Percentiles rank a stretch among this genome's conserved stretches.
Evolutionary conservation across 208 protist genomes (phyloP).

Genomic region (Endotrypanum monterogeii): DNA sequence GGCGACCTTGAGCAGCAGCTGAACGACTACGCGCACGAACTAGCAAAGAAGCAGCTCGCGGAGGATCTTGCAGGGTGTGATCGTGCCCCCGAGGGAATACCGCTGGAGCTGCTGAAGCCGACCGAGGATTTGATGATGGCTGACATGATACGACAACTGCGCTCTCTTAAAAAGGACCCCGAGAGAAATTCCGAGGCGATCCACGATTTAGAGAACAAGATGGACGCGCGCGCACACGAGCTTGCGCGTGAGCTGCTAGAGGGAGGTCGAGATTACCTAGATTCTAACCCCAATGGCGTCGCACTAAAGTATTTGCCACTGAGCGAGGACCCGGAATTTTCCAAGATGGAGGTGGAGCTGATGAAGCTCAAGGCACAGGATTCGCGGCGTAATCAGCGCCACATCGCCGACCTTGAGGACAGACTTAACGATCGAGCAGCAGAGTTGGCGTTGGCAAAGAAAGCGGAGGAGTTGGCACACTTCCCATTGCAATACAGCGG

Average conservation of each 20-base stretch:
- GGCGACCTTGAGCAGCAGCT: conserved; percentile 65
- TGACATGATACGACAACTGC: conserved; percentile 61
- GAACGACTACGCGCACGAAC: conserved; percentile 70
- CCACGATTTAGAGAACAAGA: conserved; percentile 53
- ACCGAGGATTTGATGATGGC: conserved; percentile 53
- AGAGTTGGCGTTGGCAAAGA: conserved; percentile 64
- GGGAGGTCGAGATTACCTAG: conserved; percentile 75
- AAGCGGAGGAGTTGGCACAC: conserved; percentile 53
- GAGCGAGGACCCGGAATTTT: conserved; percentile 65
- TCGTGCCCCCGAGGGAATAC: conserved; percentile 67
- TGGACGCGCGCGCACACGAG: conserved; percentile 83
- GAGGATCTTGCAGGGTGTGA: conserved; percentile 63
- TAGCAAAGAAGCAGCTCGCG: conserved; percentile 62
- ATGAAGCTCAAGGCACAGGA: conserved; percentile 72
- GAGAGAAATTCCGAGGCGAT: conserved; percentile 37
- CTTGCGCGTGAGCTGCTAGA: conserved; percentile 65
- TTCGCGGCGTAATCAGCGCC: conserved; percentile 57
- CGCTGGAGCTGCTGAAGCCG: conserved; percentile 58
- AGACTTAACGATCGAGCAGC: conserved; percentile 61
- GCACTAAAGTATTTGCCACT: conserved; percentile 65
- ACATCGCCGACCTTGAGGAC: conserved; percentile 65
- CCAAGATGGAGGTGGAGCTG: conserved; percentile 67
- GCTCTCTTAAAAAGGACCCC: conserved; percentile 62
- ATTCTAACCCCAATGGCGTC: conserved; percentile 62
- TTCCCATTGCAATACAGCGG: conserved; percentile 57